Base-by-base conservation (phyloP, 352 stramenopile genomes). In the Phytophthora hybrid region DNA sequence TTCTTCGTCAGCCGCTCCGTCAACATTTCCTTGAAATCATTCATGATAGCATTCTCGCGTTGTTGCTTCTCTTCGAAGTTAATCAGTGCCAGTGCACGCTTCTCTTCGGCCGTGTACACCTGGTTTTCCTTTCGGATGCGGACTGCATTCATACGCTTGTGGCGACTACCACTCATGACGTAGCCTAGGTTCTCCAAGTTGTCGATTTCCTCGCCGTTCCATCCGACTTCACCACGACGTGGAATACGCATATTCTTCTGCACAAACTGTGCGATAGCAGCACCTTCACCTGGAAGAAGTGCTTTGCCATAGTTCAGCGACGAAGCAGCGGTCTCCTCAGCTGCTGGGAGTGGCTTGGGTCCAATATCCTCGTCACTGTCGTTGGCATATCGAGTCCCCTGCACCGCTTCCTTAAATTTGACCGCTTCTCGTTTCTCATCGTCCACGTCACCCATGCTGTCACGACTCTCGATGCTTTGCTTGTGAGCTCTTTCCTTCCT, bases 121-220 rank as follows among this genome's bases (percentile, higher is more conserved):
- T 99, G 98, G 86, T 99, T 99, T 77, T 99, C 98, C 85, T 99
- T 99, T 39, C 98, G 92, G 61, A 99, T 97, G 81, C 98, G 97
- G 54, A 99, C 95, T 9, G 97, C 98, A 86, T 99, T 99, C 98
- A 99, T 99, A 55, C 97, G 86, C 63, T 97, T 92, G 85, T 99
- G 97, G 44, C 98, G 94, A 60, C 92, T 99, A 41, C 98, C 98
- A 59, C 91, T 98, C 97, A 99, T 99, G 56, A 99, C 98, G 79
- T 97, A 98, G 49, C 94, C 94, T 23, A 97, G 75, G 13, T 91
- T 93, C 84, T 99, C 98, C 61, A 99, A 90, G 13, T 93, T 88
- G 71, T 99, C 97, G 77, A 99, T 99, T 76, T 99, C 97, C 49
- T 97, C 88, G 1, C 91, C 95, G 62, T 91, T 95, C 85, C 96